These are phyloP conservation scores for Dioscorea dumetorum DNA, from an alignment of 106 monocot genomes.

Conservation along the genomic window DNA sequence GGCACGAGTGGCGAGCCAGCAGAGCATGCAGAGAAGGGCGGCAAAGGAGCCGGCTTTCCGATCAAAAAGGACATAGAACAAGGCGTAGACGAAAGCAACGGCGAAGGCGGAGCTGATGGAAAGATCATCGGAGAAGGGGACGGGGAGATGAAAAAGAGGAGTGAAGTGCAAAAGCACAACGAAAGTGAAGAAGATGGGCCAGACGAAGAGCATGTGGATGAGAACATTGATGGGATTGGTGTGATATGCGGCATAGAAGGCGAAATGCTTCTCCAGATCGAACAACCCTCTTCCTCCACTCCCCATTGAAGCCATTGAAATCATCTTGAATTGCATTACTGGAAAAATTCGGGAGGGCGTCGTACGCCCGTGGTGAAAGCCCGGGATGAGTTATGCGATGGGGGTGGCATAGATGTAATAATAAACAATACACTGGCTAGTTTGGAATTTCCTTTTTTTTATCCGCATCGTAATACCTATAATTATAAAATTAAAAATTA, in stretches of 20 bases:
- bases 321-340: too few relatives aligned
- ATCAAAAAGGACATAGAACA: conserved; percentile 47
- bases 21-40: conserved; percentile 41
- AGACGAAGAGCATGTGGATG: conserved; percentile 85
- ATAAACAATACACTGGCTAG: too few relatives aligned
- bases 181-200: conserved; percentile 84
- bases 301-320: too few relatives aligned
- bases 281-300: conserved; percentile 30
- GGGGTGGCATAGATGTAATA: too few relatives aligned
- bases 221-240: conserved; percentile 56
- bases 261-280: conserved; percentile 86
- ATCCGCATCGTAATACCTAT: too few relatives aligned
- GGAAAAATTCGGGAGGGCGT: too few relatives aligned
- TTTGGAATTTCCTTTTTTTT: too few relatives aligned
- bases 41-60: conserved; percentile 54
- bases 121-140: conserved; percentile 5
- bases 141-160: conserved; percentile 25
- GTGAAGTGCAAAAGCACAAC: conserved; percentile 75
- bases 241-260: conserved; percentile 93
- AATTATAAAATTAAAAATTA: too few relatives aligned
- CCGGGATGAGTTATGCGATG: too few relatives aligned
- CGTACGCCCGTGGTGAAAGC: too few relatives aligned
- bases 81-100: conserved; percentile 26
- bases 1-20: conserved; percentile 38
- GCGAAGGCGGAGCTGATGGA: conserved; percentile 32